A percentile compares a stretch with the other conserved stretches of the same genome.
Conservation (phyloP, 148 eudicot genomes). For the Silene conica region DNA sequence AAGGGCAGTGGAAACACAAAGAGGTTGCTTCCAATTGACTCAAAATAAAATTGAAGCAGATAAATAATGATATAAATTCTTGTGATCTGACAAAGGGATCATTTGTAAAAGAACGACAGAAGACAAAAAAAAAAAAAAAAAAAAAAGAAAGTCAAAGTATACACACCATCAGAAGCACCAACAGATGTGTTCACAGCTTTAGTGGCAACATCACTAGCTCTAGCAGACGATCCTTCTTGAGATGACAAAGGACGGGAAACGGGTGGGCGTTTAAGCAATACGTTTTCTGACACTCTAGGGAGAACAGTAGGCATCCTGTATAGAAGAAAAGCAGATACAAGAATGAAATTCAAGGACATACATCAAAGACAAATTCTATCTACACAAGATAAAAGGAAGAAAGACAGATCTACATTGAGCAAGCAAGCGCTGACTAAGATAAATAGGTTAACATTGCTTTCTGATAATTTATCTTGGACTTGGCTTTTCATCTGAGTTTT, state of each 20-base stretch:
- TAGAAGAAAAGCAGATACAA: background rate
- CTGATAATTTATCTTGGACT: no score
- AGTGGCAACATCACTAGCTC: constrained; percentile 39
- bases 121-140: background rate
- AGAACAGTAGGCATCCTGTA: constrained; percentile 45
- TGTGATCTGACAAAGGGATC: background rate
- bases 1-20: no score
- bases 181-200: constrained; percentile 41
- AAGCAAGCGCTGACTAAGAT: no score
- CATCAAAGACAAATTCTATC: background rate
- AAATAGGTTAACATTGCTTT: no score
- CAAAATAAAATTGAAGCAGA: no score
- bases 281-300: constrained; percentile 58
- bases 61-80: no score
- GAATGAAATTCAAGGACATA: background rate
- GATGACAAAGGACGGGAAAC: constrained; percentile 50
- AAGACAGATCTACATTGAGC: background rate
- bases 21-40: no score
- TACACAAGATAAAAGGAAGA: background rate
- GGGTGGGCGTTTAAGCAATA: constrained; percentile 68
- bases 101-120: background rate
- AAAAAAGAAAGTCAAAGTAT: no score
- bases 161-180: constrained; percentile 61
- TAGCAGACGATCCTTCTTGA: constrained; percentile 60
- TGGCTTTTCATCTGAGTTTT: no score